Evolutionary conservation across 805 yeast species (phyloP).

Genomic region (Cyberlindnera petersonii): DNA sequence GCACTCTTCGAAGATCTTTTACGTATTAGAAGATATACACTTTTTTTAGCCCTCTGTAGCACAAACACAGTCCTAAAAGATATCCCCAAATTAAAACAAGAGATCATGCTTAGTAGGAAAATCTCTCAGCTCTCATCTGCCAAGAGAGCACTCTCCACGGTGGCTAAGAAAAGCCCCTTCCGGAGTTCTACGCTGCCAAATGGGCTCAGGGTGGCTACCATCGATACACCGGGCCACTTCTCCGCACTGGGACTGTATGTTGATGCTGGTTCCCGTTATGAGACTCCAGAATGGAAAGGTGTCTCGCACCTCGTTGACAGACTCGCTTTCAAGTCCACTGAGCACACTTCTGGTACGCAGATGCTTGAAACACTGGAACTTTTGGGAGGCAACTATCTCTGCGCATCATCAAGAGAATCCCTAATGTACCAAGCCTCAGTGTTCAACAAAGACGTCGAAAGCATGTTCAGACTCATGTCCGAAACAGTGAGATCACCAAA

Average conservation of each 20-base stretch:
- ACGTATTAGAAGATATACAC: too few relatives aligned
- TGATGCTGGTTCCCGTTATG: conserved; percentile 88
- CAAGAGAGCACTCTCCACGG: conserved; percentile 22
- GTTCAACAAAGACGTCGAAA: conserved; percentile 77
- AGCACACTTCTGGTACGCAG: conserved; percentile 51
- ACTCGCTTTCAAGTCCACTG: conserved; percentile 75
- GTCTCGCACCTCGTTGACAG: conserved; percentile 81
- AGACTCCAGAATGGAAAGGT: conserved; percentile 58
- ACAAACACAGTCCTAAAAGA: not conserved
- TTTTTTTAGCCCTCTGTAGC: not conserved
- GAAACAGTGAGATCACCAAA: conserved; percentile 76
- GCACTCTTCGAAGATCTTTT: too few relatives aligned
- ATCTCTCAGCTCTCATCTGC: not conserved
- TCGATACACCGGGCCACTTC: conserved; percentile 85
- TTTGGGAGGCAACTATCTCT: conserved; percentile 91
- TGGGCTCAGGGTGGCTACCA: conserved; percentile 81
- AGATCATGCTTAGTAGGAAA: conserved; percentile 16
- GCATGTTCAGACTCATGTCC: conserved; percentile 70
- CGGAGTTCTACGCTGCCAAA: conserved; percentile 50
- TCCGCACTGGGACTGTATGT: conserved; percentile 86
- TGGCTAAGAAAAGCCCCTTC: conserved; percentile 14
- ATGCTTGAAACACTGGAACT: conserved; percentile 74
- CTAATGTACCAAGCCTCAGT: conserved; percentile 93
- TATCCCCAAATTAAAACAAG: not conserved
- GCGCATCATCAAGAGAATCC: conserved; percentile 88